Evolutionary conservation across 345 rosid genomes (phyloP).

Genomic region (Fremontodendron californicum): DNA sequence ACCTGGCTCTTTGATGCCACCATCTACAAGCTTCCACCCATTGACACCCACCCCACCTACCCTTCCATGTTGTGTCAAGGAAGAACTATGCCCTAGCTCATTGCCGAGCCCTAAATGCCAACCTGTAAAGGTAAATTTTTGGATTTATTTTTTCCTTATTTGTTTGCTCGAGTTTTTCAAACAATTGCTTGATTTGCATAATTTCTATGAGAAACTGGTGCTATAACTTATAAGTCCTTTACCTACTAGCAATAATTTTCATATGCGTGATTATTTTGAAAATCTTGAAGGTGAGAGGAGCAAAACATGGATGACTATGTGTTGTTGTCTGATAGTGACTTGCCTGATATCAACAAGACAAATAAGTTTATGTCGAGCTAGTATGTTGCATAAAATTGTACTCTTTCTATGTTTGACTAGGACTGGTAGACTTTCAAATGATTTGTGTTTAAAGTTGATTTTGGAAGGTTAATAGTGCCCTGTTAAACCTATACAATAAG

Average conservation of each 20-base stretch:
- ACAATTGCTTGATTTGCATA: background rate
- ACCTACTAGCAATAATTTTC: no score
- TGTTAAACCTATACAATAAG: background rate
- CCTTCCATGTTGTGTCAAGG: conserved; percentile 67
- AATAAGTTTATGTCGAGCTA: background rate
- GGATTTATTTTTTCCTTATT: background rate
- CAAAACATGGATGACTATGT: conserved; percentile 2
- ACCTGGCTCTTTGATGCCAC: conserved; percentile 51
- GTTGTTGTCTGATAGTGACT: background rate
- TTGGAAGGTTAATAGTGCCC: background rate
- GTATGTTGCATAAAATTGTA: conserved; percentile 7
- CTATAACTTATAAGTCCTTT: background rate
- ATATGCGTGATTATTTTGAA: background rate
- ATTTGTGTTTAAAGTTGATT: background rate
- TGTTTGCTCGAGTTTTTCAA: background rate
- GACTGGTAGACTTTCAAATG: background rate
- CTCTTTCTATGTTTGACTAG: background rate
- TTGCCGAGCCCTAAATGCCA: conserved; percentile 76
- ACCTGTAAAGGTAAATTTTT: conserved; percentile 56
- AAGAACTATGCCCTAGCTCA: conserved; percentile 65
- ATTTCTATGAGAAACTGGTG: background rate
- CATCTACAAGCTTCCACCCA: conserved; percentile 65
- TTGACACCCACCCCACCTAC: conserved; percentile 81
- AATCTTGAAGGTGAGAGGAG: background rate
- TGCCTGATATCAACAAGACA: conserved; percentile 1